Conservation (phyloP, 805 yeast genomes). For the Starmerella etchellsii region DNA sequence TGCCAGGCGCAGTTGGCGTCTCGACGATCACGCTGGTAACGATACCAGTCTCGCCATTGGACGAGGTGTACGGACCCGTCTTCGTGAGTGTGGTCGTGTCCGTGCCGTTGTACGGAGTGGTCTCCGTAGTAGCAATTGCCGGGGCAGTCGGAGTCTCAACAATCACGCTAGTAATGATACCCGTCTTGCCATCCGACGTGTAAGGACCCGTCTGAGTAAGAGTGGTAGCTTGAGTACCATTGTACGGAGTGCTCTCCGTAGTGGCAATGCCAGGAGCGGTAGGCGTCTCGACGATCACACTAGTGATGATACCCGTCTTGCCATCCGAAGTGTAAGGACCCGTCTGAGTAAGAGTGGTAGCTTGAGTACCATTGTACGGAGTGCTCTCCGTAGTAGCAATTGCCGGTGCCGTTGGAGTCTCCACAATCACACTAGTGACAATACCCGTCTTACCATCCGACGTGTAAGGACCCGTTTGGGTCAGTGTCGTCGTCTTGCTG, state of each 20-base stretch:
- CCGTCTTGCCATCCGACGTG: constrained; percentile 1
- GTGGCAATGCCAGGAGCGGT: constrained; percentile 1
- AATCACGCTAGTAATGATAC: constrained; percentile 1
- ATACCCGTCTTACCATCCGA: constrained; percentile 1
- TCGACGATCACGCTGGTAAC: constrained; percentile 2
- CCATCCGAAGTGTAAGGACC: constrained; percentile 1
- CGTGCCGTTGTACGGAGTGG: constrained; percentile 1
- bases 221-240: not conserved
- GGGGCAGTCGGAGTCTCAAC: constrained; percentile 3
- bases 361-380: not conserved
- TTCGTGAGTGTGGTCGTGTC: constrained; percentile 1
- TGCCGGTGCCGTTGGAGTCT: not conserved
- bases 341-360: not conserved
- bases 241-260: constrained; percentile 1
- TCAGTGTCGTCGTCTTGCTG: not conserved
- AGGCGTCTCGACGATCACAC: constrained; percentile 1
- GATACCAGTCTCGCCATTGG: constrained; percentile 1
- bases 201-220: constrained; percentile 4
- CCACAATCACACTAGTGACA: not conserved
- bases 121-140: not conserved
- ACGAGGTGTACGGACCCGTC: constrained; percentile 4
- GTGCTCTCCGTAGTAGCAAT: not conserved
- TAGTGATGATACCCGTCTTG: constrained; percentile 1
- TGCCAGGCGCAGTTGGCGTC: constrained; percentile 4
- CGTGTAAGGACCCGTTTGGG: not conserved